Conservation (phyloP, 1,139 yeast species). For the Saccharomyces hybrid region DNA sequence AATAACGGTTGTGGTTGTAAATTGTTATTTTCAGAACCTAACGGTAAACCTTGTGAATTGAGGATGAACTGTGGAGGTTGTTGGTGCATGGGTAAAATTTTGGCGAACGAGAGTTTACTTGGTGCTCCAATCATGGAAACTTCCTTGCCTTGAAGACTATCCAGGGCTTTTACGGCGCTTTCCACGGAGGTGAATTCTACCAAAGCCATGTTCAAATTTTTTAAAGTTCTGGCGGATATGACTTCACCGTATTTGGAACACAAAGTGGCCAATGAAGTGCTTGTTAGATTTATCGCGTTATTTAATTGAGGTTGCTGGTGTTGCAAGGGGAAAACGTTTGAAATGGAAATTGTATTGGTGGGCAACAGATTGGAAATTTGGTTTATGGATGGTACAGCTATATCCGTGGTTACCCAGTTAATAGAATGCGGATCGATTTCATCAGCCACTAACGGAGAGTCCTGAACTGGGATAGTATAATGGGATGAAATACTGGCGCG, state of each 20-base stretch:
- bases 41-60: slow-evolving; percentile 3
- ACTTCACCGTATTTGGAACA: slow-evolving; percentile 48
- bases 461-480: slow-evolving; percentile 19
- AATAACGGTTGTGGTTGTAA: slow-evolving; percentile 24
- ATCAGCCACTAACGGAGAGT: slow-evolving; percentile 41
- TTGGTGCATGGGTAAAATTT: slow-evolving; percentile 39
- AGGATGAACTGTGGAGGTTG: slow-evolving; percentile 15
- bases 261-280: slow-evolving; percentile 36
- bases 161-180: slow-evolving; percentile 69
- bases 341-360: slow-evolving; percentile 66
- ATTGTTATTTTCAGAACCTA: slow-evolving; percentile 6
- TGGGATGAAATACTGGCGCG: slow-evolving; percentile 40
- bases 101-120: slow-evolving; percentile 62
- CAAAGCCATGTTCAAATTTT: slow-evolving; percentile 51
- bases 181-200: slow-evolving; percentile 68
- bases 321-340: slow-evolving; percentile 56
- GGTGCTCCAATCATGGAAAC: slow-evolving; percentile 60
- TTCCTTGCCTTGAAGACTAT: slow-evolving; percentile 72
- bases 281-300: slow-evolving; percentile 27
- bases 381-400: slow-evolving; percentile 54
- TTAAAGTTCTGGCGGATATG: slow-evolving; percentile 50
- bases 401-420: slow-evolving; percentile 54
- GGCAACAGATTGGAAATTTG: slow-evolving; percentile 27
- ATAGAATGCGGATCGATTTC: slow-evolving; percentile 45
- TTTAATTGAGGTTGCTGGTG: slow-evolving; percentile 37